phyloP scores from a whole-genome alignment of 2,329 filamentous ascomycete genomes.

The Ceratocystis lukuohia region DNA sequence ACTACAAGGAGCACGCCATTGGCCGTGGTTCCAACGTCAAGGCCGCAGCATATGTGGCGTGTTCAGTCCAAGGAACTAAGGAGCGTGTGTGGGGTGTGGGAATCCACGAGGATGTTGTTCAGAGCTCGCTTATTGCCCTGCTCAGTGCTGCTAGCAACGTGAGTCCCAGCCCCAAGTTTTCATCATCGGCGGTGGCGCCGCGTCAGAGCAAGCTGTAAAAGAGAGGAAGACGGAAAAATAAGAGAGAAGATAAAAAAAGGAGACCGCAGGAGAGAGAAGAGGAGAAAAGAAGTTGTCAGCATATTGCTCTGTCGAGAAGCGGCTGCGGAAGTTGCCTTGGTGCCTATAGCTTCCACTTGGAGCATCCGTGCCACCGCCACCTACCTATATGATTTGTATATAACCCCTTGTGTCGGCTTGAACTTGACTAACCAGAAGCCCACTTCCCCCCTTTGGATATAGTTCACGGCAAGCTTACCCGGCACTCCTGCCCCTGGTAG shows the following conservation, averaged over 20 bases:
- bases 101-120: slow-evolving; percentile 83
- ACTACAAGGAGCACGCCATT: slow-evolving; percentile 95
- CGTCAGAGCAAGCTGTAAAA: slow-evolving; percentile 22
- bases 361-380: not conserved
- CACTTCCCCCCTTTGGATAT: not conserved
- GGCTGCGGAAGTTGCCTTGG: not conserved
- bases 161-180: slow-evolving; percentile 31
- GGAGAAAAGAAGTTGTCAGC: not conserved
- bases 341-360: not conserved
- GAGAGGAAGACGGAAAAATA: too few species aligned
- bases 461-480: slow-evolving; percentile 16
- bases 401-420: not conserved
- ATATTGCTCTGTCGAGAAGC: too few species aligned
- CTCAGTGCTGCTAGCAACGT: slow-evolving; percentile 77
- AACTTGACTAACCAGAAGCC: not conserved
- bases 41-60: slow-evolving; percentile 93
- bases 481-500: slow-evolving; percentile 12
- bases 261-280: not conserved
- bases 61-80: slow-evolving; percentile 51
- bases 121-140: slow-evolving; percentile 75
- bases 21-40: slow-evolving; percentile 69
- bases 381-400: slow-evolving; percentile 2
- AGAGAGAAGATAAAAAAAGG: not conserved
- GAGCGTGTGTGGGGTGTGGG: slow-evolving; percentile 81
- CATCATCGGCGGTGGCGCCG: slow-evolving; percentile 9